Evolutionary conservation across 176 grass and related monocot species (phyloP), one percentile per base, ranked within the genome.

Genomic region (Themeda triandra): DNA sequence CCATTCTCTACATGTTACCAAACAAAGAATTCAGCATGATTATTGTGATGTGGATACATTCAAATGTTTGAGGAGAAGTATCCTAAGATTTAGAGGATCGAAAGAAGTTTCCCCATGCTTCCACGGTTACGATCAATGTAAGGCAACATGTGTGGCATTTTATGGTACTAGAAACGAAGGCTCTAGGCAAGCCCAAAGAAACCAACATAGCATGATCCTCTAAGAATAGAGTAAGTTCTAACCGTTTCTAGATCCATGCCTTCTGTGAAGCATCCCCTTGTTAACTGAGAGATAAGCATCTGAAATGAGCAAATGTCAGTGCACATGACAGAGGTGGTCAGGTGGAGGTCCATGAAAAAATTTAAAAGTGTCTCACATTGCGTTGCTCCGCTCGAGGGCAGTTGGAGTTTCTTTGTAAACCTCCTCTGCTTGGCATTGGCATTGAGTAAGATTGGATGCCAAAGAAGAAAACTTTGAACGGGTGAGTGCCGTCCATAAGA

Each of bases 211-310:
- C 27, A 71, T 37, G 68, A 41, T 79, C 9, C 72, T 75, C 12
- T 59, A 80, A 7, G 75, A 74, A 69, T 40, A 54, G 23, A 82
- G 64, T 80, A 59, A 81, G 63, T 13, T 74, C 76, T 85, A 80
- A 94, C 92, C 82, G 39, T 88, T 25, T 92, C 90, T 58, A 92
- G 76, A 89, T 97, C 92, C 95, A 94, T 94, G n/a, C 82, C 85
- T 45, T 75, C 77, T 30, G 49, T 77, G 35, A 94, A 89, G 65
- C 69, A 83, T 66, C 88, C 90, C 71, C 65, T 87, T 13, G 85
- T 84, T 63, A 97, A 73, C 63, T 92, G 90, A 66, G 86, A 80
- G 64, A 97, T 94, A 75, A 94, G 62, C 72, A 79, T 84, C 95
- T 97, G 86, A 83, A 75, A 91, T 10, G 27, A 56, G 49, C 65